Evolutionary conservation across 2,329 filamentous ascomycete species (phyloP), one percentile per base, ranked within the genome.

Genomic region (Aaosphaeria arxii): DNA sequence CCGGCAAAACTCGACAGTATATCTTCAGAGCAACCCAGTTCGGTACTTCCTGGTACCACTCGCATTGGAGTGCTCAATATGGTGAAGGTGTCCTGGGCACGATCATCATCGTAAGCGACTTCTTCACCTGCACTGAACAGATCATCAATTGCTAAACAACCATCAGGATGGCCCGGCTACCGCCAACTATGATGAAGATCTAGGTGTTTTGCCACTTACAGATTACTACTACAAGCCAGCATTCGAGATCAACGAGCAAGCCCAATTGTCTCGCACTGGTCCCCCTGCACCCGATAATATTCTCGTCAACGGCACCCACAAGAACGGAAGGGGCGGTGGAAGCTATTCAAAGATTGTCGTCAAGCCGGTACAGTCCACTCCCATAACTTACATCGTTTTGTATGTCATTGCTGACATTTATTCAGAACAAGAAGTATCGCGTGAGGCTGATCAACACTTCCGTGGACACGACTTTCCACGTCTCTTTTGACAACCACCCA

Each of bases 151-250:
- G 9, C 29, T 39, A 45, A 6, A 42, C 45, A 43, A 31, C 24
- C 11, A 7, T 7, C 30, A 54, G 53, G 69, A 75, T 45, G 74
- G 73, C 4, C 74, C 74, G 11, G 68, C 72, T 11, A 68, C 65
- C 11, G 64, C 63, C 13, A 71, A 74, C 47, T 76, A 74, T 28
- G 83, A 88, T 50, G 74, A 79, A 43, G 85, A 88, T 57, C 71
- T 86, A 0, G 85, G 85, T 3, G 67, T 76, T 7, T 56, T 87
- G 1, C 73, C 83, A 29, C 60, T 87, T 5, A 78, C 75, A 11
- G 86, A 89, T 58, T 88, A 84, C 84, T 84, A 84, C 61, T 80
- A 67, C 42, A 50, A 58, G 49, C 63, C 55, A 51, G 66, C 49
- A 36, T 62, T 65, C 57, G 64, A 45, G 50, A 60, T 59, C 51